Evolutionary conservation across 441 rosid species (phyloP).

Genomic region (Biscutella laevigata): DNA sequence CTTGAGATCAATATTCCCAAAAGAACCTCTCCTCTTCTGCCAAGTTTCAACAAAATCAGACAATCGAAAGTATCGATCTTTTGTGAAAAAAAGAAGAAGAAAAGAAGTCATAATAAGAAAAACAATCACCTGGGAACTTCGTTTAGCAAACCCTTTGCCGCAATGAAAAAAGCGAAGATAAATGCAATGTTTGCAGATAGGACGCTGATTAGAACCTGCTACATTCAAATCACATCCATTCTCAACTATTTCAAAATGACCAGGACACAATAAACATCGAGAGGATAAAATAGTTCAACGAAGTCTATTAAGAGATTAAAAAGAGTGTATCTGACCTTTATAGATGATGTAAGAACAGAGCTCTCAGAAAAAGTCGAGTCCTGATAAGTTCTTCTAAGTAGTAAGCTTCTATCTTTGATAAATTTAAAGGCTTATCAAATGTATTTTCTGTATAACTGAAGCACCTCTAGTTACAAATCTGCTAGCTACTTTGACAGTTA

Average conservation of each 20-base stretch:
- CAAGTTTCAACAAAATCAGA: neutral
- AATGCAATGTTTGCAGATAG: slow-evolving; percentile 49
- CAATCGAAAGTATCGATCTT: neutral
- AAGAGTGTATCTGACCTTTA: slow-evolving; percentile 13
- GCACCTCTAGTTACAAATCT: neutral
- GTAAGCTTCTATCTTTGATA: slow-evolving; percentile 46
- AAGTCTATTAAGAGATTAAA: neutral
- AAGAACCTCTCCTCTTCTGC: slow-evolving; percentile 43
- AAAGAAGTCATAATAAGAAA: neutral
- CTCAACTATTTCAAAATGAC: slow-evolving; percentile 1
- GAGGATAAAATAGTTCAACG: neutral
- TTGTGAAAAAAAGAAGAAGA: neutral
- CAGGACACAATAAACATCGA: neutral
- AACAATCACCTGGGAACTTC: slow-evolving; percentile 37
- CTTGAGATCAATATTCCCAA: slow-evolving; percentile 63
- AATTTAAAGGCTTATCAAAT: slow-evolving; percentile 31
- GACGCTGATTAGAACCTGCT: slow-evolving; percentile 45
- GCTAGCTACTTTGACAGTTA: neutral
- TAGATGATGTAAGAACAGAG: slow-evolving; percentile 15
- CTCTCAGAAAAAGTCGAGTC: slow-evolving; percentile 30
- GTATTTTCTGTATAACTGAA: neutral
- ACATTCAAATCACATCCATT: neutral
- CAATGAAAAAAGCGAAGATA: slow-evolving; percentile 37
- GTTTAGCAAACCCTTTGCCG: slow-evolving; percentile 34
- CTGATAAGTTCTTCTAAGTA: slow-evolving; percentile 35